These are phyloP conservation scores for Tetrapisispora fleetii DNA, from an alignment of 805 yeast genomes.

Conservation along the genomic window DNA sequence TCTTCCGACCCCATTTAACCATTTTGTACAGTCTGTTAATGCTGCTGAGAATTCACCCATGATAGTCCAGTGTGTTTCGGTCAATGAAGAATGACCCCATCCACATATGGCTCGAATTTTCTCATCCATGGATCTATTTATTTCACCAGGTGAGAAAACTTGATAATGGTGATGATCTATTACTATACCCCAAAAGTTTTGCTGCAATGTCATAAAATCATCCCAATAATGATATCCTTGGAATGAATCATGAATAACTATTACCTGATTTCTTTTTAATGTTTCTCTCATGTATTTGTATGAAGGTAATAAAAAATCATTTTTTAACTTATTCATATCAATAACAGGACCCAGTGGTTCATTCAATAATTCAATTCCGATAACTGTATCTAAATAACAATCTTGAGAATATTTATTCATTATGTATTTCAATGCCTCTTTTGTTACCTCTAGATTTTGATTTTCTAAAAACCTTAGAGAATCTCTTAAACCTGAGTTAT, in stretches of 20 bases:
- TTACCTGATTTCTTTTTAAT: conserved; percentile 40
- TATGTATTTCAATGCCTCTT: conserved; percentile 44
- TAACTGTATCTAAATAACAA: conserved; percentile 55
- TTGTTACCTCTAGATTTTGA: conserved; percentile 41
- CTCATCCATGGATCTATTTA: conserved; percentile 46
- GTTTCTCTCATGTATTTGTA: conserved; percentile 50
- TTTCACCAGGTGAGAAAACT: conserved; percentile 60
- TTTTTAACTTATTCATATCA: conserved; percentile 44
- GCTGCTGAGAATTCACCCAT: conserved; percentile 89
- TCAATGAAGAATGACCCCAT: conserved; percentile 34
- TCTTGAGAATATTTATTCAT: conserved; percentile 51
- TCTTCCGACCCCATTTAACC: conserved; percentile 77
- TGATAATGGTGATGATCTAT: conserved; percentile 87
- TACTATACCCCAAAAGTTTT: conserved; percentile 51
- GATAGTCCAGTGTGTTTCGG: conserved; percentile 59
- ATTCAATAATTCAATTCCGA: conserved; percentile 74
- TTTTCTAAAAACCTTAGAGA: conserved; percentile 39
- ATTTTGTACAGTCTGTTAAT: conserved; percentile 75
- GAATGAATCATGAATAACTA: conserved; percentile 77
- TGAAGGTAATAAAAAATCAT: conserved; percentile 47
- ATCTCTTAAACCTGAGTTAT: conserved; percentile 84
- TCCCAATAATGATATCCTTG: conserved; percentile 52
- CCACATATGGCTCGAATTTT: conserved; percentile 47
- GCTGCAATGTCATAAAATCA: conserved; percentile 35
- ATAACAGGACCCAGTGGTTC: conserved; percentile 75